Evolutionary conservation across 257 asterid genomes (phyloP).

Genomic region (Oldenlandia corymbosa): DNA sequence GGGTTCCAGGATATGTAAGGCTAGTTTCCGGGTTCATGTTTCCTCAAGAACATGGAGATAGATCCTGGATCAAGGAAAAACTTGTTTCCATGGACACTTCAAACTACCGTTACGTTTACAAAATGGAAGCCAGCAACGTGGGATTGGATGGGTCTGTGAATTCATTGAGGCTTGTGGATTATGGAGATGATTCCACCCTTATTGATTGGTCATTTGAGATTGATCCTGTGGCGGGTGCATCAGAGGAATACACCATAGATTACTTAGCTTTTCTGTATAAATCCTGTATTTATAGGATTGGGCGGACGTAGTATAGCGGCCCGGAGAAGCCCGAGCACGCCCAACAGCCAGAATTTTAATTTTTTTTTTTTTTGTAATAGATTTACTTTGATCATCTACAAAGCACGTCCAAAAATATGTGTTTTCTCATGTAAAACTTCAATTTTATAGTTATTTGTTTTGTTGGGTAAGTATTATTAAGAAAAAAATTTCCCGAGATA

Average conservation of each 20-base stretch:
- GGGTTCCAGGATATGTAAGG: slow-evolving; percentile 45
- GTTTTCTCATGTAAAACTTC: no score
- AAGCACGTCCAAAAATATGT: no score
- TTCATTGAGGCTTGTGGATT: slow-evolving; percentile 38
- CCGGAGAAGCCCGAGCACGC: no score
- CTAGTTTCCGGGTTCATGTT: slow-evolving; percentile 77
- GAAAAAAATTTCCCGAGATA: no score
- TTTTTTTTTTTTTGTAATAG: no score
- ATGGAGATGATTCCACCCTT: slow-evolving; percentile 43
- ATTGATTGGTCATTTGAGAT: slow-evolving; percentile 58
- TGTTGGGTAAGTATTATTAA: no score
- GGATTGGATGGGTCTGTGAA: slow-evolving; percentile 62
- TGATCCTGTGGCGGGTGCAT: slow-evolving; percentile 45
- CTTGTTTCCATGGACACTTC: slow-evolving; percentile 38
- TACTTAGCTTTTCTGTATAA: slow-evolving; percentile 55
- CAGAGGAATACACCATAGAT: slow-evolving; percentile 45
- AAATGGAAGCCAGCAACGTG: slow-evolving; percentile 60
- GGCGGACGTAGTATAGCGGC: no score
- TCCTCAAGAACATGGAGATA: slow-evolving; percentile 54
- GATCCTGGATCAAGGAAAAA: slow-evolving; percentile 72
- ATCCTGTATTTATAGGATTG: slow-evolving; percentile 49
- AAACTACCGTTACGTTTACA: slow-evolving; percentile 32
- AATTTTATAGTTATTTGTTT: no score
- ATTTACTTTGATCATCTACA: no score
- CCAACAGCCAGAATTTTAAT: no score